Evolutionary conservation across 1,284 basidiomycete genomes (phyloP).

Genomic region (Microbotryomycetes sp.): DNA sequence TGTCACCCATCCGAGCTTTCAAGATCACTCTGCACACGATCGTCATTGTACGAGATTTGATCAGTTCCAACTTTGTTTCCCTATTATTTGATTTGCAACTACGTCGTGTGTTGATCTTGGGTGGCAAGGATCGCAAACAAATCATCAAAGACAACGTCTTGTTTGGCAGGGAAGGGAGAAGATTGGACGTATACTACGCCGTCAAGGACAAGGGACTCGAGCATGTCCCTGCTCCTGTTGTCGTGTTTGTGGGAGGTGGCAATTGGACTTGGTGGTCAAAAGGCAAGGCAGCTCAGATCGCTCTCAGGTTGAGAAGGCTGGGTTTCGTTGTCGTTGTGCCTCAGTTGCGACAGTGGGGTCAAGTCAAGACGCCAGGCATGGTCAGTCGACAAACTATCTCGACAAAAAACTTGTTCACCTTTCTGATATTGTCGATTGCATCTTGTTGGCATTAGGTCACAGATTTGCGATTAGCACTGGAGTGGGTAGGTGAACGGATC

Average conservation of each 20-base stretch:
- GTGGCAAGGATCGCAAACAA: slow-evolving; percentile 35
- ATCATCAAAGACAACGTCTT: slow-evolving; percentile 39
- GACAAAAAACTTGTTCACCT: background rate
- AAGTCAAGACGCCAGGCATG: slow-evolving; percentile 5
- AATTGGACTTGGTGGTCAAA: slow-evolving; percentile 37
- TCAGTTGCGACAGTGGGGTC: slow-evolving; percentile 31
- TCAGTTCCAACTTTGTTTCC: slow-evolving; percentile 34
- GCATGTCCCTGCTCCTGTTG: slow-evolving; percentile 35
- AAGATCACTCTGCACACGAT: slow-evolving; percentile 38
- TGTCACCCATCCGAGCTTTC: slow-evolving; percentile 38
- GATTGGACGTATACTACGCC: slow-evolving; percentile 38
- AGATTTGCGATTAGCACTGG: slow-evolving; percentile 40
- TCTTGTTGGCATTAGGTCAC: slow-evolving; percentile 39
- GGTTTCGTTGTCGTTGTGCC: slow-evolving; percentile 44
- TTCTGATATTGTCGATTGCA: slow-evolving; percentile 39
- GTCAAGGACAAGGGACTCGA: background rate
- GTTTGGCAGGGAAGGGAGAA: slow-evolving; percentile 34
- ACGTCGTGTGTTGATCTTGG: slow-evolving; percentile 39
- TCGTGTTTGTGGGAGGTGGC: slow-evolving; percentile 42
- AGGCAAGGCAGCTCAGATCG: slow-evolving; percentile 39
- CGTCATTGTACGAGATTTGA: slow-evolving; percentile 34
- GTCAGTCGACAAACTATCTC: slow-evolving; percentile 5
- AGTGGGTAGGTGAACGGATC: slow-evolving; percentile 42
- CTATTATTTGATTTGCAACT: slow-evolving; percentile 39
- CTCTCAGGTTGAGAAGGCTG: slow-evolving; percentile 40